Evolutionary conservation across 331 rosid species (phyloP).

Genomic region (Erythrophleum ivorense): DNA sequence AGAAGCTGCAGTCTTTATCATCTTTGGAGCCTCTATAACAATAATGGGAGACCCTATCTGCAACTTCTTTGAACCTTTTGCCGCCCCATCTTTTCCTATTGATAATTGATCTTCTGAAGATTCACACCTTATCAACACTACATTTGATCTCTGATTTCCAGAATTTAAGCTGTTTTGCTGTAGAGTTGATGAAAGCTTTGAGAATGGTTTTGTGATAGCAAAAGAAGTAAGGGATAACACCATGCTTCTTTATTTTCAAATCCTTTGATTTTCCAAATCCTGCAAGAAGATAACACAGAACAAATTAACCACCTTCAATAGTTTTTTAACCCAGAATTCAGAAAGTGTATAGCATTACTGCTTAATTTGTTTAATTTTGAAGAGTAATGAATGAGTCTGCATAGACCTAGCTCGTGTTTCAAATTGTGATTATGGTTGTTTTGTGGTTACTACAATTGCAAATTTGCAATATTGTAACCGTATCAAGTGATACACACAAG

Average conservation of each 20-base stretch:
- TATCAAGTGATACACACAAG: too few relatives aligned
- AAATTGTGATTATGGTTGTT: too few relatives aligned
- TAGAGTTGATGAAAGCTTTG: slow-evolving; percentile 30
- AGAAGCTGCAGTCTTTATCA: slow-evolving; percentile 79
- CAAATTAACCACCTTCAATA: background rate
- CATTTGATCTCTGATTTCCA: slow-evolving; percentile 32
- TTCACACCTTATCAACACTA: slow-evolving; percentile 51
- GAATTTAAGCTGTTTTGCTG: slow-evolving; percentile 13
- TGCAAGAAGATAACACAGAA: background rate
- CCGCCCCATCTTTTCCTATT: slow-evolving; percentile 25
- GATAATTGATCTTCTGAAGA: slow-evolving; percentile 47
- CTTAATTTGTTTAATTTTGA: background rate
- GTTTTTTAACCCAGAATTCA: background rate
- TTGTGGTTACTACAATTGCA: too few relatives aligned
- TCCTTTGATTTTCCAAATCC: background rate
- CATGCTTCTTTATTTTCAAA: background rate
- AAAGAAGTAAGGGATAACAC: slow-evolving; percentile 35
- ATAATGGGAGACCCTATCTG: slow-evolving; percentile 82
- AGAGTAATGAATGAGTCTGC: background rate
- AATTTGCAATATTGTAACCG: too few relatives aligned
- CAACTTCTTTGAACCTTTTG: slow-evolving; percentile 48
- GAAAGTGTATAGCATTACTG: background rate
- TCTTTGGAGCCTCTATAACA: slow-evolving; percentile 74
- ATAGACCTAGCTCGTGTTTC: background rate
- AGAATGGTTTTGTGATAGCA: slow-evolving; percentile 41